These are phyloP conservation scores for Candida frijolesensis DNA, from an alignment of 1,139 yeast species.

Conservation along the genomic window DNA sequence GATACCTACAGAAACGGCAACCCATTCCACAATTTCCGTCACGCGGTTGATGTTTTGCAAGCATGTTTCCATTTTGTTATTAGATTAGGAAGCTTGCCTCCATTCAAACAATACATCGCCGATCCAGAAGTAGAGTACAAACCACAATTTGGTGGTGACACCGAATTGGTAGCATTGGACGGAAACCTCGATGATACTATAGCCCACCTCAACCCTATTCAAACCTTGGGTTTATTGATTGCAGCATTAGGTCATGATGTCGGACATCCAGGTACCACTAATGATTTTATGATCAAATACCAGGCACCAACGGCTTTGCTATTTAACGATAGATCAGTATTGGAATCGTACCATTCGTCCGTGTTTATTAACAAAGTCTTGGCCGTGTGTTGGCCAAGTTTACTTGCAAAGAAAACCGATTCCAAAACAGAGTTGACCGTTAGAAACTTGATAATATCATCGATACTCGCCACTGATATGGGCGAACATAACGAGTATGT, in stretches of 20 bases:
- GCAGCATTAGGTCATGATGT: slow-evolving; percentile 95
- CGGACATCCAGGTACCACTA: slow-evolving; percentile 95
- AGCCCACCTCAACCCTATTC: slow-evolving; percentile 42
- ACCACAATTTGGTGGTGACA: slow-evolving; percentile 3
- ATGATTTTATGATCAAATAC: slow-evolving; percentile 63
- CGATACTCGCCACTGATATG: slow-evolving; percentile 92
- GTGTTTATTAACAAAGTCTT: slow-evolving; percentile 64
- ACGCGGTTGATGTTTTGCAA: slow-evolving; percentile 93
- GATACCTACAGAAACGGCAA: slow-evolving; percentile 82
- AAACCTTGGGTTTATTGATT: slow-evolving; percentile 61
- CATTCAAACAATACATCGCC: slow-evolving; percentile 36
- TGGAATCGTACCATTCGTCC: slow-evolving; percentile 84
- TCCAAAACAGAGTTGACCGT: slow-evolving; percentile 21
- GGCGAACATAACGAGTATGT: slow-evolving; percentile 82
- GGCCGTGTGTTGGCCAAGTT: slow-evolving; percentile 63
- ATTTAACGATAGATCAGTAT: slow-evolving; percentile 67
- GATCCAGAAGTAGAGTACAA: slow-evolving; percentile 24
- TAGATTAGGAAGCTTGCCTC: slow-evolving; percentile 49
- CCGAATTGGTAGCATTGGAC: slow-evolving; percentile 5
- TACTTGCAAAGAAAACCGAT: slow-evolving; percentile 27
- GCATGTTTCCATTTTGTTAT: slow-evolving; percentile 73
- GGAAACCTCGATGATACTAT: slow-evolving; percentile 4
- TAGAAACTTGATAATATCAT: slow-evolving; percentile 39
- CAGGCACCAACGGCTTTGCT: slow-evolving; percentile 67
- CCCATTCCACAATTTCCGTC: slow-evolving; percentile 93